Evolutionary conservation across 768 basidiomycete genomes (phyloP), one percentile per base, ranked within the genome.

Genomic region (Tubosaeta brunneosetosa): DNA sequence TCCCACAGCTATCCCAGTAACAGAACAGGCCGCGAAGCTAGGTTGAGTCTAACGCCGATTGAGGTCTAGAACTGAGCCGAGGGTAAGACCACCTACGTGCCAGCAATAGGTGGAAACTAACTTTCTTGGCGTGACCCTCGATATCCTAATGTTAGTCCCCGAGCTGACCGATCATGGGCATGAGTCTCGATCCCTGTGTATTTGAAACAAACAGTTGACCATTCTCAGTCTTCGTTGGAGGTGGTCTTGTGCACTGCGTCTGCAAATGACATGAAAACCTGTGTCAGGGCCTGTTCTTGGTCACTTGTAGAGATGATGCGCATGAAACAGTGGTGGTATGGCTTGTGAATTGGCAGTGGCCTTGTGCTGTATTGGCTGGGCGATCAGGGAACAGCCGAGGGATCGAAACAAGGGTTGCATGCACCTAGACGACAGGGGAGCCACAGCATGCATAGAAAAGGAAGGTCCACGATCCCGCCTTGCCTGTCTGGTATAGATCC

Each of bases 221-320:
- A 12, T 36, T 52, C 38, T 22, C 27, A 65, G 55, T 62, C 37
- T 41, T 16, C 19, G 37, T 31, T 25, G 47, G 51, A 42, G 12
- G 8, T n/a, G 9, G 16, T 44, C 43, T 29, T n/a, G 27, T 10
- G n/a, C 27, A 44, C 43, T 31, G 29, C n/a, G 14, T 17, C 25
- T 8, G 3, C 11, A 25, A n/a, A 40, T 40, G 9, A 19, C 22
- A 41, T 25, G 58, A 51, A 59, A 63, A 61, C 64, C 44, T 40
- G 16, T 27, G 37, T 26, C 34, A 44, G 51, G 14, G 13, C 43
- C 27, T 37, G 38, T 27, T 19, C 31, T 60, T 12, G 32, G 40
- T 17, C 25, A 27, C 29, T 22, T 37, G 14, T 6, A 29, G 19
- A 22, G 42, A 14, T 33, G 8, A 38, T 13, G 25, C n/a, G 13